Evolutionary conservation across 1,139 yeast species (phyloP), one percentile per base, ranked within the genome.

Genomic region (Nematodospora anomalae): DNA sequence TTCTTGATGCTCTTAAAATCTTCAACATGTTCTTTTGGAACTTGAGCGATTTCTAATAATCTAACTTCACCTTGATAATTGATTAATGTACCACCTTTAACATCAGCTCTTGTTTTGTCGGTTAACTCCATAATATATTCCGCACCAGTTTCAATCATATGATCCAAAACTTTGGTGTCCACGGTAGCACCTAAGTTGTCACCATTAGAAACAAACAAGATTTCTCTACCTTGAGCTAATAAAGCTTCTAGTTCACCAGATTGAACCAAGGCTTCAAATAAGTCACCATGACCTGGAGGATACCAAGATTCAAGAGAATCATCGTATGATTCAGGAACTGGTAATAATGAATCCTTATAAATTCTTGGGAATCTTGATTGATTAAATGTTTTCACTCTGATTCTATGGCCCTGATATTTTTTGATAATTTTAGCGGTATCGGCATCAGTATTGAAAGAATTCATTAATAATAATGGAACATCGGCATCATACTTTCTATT

Each of bases 261-360:
- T 45, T 87, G 81, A 44, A 86, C 83, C 59, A 92, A 74, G 20
- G 95, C 73, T 70, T 92, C 98, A 55, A 90, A 92, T 65, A 92
- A 74, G 66, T 92, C 98, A 67, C 98, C 98, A 64, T 92, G 98
- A 36, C 98, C 98, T 16, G 98, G 98, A 36, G 98, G 98, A 64
- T 92, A 94, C 98, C 98, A 92, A 35, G 81, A 67, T 56, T 87
- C 95, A 54, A 85, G 75, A 29, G 78, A 72, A 58, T 89, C 96
- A 43, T 84, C 81, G 47, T 64, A 76, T 30, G 76, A 60, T 50
- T 85, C 78, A 42, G 98, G 97, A 29, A 92, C 97, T 24, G 98
- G 98, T 59, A 92, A 76, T 52, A 89, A 71, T 20, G 97, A 88
- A 64, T 92, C 98, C 70, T 85, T 88, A 71, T 78, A 86, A 47